A percentile compares a stretch with the other conserved stretches of the same genome.
Evolutionary conservation across 2,329 filamentous ascomycete genomes (phyloP).

Genomic region (Colletotrichum sublineola): DNA sequence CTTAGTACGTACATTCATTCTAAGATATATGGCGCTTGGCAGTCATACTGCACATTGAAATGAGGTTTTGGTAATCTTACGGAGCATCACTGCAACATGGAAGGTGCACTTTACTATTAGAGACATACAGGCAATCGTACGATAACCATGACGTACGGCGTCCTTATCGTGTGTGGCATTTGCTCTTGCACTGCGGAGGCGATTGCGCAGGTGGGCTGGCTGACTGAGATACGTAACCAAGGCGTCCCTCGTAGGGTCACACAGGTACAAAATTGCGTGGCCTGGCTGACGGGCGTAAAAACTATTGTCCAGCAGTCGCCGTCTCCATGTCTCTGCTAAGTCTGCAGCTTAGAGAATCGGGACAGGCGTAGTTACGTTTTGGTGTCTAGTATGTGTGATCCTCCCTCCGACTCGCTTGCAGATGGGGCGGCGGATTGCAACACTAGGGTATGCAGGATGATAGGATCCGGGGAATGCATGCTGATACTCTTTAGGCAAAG

Average conservation of each 20-base stretch:
- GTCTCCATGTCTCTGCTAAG: conserved; percentile 33
- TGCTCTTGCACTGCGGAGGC: background rate
- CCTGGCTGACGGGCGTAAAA: conserved; percentile 29
- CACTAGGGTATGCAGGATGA: conserved; percentile 39
- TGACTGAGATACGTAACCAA: conserved; percentile 13
- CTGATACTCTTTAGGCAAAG: conserved; percentile 8
- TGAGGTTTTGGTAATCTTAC: background rate
- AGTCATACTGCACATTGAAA: too few species aligned
- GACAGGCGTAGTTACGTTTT: conserved; percentile 15
- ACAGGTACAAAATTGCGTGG: background rate
- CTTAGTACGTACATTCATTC: background rate
- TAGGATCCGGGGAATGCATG: conserved; percentile 38
- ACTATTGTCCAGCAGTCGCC: background rate
- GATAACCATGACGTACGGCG: conserved; percentile 2
- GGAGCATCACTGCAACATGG: background rate
- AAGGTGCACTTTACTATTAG: background rate
- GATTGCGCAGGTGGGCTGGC: conserved; percentile 32
- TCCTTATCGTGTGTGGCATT: background rate
- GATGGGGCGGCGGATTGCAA: conserved; percentile 14
- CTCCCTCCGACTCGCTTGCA: background rate
- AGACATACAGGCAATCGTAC: background rate
- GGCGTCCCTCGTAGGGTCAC: background rate
- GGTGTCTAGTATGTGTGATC: background rate
- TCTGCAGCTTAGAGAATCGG: conserved; percentile 33
- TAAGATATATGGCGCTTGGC: background rate